A percentile compares a stretch with the other conserved stretches of the same genome.
These are phyloP conservation scores for Fonsecaea multimorphosa DNA, from an alignment of 2,329 filamentous ascomycete genomes.

Conservation along the genomic window DNA sequence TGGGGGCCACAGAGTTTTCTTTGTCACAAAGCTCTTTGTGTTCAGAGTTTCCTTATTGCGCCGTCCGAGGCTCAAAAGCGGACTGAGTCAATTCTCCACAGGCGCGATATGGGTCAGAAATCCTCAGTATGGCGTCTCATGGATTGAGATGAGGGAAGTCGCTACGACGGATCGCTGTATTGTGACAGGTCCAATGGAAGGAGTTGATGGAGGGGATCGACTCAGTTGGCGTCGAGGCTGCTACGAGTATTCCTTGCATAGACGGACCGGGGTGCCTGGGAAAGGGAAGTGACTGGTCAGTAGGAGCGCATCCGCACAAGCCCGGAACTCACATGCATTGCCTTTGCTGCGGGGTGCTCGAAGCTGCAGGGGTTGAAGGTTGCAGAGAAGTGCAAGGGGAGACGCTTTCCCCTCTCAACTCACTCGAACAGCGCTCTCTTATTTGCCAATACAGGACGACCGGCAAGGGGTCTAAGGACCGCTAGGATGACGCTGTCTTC, in stretches of 20 bases:
- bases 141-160: neutral
- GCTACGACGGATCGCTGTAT: neutral
- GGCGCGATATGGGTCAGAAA: neutral
- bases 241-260: neutral
- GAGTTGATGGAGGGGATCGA: neutral
- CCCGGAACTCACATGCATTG: conserved; percentile 7
- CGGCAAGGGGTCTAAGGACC: neutral
- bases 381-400: neutral
- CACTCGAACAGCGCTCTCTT: neutral
- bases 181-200: neutral
- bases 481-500: neutral
- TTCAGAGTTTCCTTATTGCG: neutral
- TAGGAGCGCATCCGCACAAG: neutral
- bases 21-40: neutral
- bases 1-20: neutral
- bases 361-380: neutral
- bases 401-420: neutral
- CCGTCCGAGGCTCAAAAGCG: neutral
- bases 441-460: neutral
- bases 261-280: neutral
- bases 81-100: neutral
- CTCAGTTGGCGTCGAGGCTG: conserved; percentile 1
- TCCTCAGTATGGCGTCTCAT: neutral
- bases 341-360: neutral
- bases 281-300: neutral